Evolutionary conservation across 805 yeast species (phyloP), one percentile per base, ranked within the genome.

Genomic region (Ogataea haglerorum): DNA sequence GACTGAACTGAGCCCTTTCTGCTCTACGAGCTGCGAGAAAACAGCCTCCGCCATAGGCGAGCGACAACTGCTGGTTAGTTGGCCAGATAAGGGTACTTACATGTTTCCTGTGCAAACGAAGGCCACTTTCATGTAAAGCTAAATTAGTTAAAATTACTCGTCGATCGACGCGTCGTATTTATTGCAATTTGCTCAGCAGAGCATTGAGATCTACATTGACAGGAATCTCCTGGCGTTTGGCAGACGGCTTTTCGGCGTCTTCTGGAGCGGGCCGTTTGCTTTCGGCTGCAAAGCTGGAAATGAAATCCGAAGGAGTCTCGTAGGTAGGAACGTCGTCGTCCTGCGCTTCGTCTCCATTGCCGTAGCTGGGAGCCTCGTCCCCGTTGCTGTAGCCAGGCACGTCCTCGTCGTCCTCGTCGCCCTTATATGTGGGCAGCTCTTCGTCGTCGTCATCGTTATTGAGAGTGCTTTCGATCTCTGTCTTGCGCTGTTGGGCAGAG

Each of bases 21-120:
- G 58, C 30, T 76, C 60, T 8, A 86, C 95, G 12, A 68, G 67
- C 43, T 85, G 78, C 34, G 69, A 70, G 64, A 90, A 88, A 1
- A 89, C 86, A 0, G 96, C 96, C 58, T 91, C 97, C 0, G 98
- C 97, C 98, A 90, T 91, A 10, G 98, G 98, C 2, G 96, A 88
- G 35, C 97, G 90, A 57, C 97, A 89, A 16, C 85, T 80, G 26
- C 3, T 10, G 3, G 43, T 40, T 40, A 40, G n/a, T 14, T n/a
- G 10, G 19, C 30, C 40, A 18, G 8, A 38, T 36, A 36, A 21
- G n/a, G 8, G 14, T n/a, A 70, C 85, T 51, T 68, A 80, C 82
- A 86, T 86, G 61, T 90, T 90, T 3, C 97, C 97, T 18, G 88
- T 69, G 56, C 97, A 90, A 1, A 89, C 91, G 59, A 90, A 89